These are phyloP conservation scores for sorghum (Sorghum bicolor) DNA, from an alignment of 176 grass and related monocot species.

Conservation along the genomic window DNA sequence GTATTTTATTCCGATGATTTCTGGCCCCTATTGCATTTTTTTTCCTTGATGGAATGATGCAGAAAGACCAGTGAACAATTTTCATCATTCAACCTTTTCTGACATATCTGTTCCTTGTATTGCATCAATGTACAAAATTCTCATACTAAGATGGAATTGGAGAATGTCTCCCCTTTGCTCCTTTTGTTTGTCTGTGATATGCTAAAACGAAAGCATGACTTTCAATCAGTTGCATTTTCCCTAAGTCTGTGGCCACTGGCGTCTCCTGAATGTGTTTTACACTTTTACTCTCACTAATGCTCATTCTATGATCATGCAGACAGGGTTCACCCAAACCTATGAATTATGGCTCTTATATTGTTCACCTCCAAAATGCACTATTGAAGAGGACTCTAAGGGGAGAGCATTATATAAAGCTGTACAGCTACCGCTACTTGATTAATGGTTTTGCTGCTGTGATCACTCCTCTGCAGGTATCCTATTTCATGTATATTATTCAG, in stretches of 20 bases:
- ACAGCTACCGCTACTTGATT: slow-evolving; percentile 94
- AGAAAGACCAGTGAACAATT: neutral
- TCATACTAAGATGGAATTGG: neutral
- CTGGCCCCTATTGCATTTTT: neutral
- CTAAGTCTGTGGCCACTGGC: neutral
- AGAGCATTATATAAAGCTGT: slow-evolving; percentile 77
- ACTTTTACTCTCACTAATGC: slow-evolving; percentile 11
- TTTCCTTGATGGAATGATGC: neutral
- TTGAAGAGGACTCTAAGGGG: slow-evolving; percentile 82
- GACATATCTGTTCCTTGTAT: slow-evolving; percentile 2
- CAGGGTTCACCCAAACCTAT: slow-evolving; percentile 48
- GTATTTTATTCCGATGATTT: neutral
- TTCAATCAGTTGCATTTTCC: neutral
- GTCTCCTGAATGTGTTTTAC: slow-evolving; percentile 20
- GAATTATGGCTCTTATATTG: slow-evolving; percentile 74
- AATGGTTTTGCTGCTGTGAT: slow-evolving; percentile 95
- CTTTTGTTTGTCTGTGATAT: slow-evolving; percentile 1
- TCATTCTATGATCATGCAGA: slow-evolving; percentile 52
- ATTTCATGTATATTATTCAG: neutral
- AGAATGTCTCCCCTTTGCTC: neutral
- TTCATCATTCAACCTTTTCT: neutral
- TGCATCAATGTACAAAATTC: neutral
- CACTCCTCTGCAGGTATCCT: slow-evolving; percentile 78
- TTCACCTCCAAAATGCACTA: slow-evolving; percentile 79
- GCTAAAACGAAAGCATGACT: neutral